Evolutionary conservation across 768 basidiomycete species (phyloP).

Genomic region (Glaciozyma martinii): DNA sequence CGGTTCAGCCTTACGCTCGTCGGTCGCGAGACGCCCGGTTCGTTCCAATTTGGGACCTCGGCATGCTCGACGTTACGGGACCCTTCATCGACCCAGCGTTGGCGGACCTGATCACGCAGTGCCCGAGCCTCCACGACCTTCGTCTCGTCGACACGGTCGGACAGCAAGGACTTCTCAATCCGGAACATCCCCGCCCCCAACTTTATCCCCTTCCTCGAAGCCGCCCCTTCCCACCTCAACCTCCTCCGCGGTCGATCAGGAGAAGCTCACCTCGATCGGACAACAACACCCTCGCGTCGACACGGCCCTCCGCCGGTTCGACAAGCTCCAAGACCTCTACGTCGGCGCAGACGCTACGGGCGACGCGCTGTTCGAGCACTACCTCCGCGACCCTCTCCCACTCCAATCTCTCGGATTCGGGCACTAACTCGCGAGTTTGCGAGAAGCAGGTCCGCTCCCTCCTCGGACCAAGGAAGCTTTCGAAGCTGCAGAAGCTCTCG

Average conservation of each 20-base stretch:
- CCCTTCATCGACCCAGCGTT: too few relatives aligned
- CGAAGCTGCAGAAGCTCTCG: not conserved
- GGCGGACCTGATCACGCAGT: too few relatives aligned
- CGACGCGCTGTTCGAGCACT: not conserved
- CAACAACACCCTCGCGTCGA: not conserved
- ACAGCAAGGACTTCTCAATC: not conserved
- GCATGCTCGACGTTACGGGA: not conserved
- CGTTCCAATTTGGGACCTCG: not conserved
- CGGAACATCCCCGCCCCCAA: not conserved
- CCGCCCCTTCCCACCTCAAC: not conserved
- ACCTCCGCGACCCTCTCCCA: not conserved
- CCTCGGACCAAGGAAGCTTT: not conserved
- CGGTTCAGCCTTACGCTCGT: not conserved
- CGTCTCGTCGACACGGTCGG: not conserved
- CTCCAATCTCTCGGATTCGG: not conserved
- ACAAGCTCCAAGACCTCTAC: not conserved
- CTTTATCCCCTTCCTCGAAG: not conserved
- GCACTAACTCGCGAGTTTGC: too few relatives aligned
- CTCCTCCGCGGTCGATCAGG: not conserved
- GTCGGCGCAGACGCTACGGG: not conserved
- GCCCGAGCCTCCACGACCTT: not conserved
- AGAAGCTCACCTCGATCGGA: not conserved
- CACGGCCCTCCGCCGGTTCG: not conserved
- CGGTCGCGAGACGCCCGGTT: too few relatives aligned
- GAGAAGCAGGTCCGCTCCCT: not conserved